phyloP scores from a whole-genome alignment of 2,329 filamentous ascomycete species.

The Apiospora aurea region DNA sequence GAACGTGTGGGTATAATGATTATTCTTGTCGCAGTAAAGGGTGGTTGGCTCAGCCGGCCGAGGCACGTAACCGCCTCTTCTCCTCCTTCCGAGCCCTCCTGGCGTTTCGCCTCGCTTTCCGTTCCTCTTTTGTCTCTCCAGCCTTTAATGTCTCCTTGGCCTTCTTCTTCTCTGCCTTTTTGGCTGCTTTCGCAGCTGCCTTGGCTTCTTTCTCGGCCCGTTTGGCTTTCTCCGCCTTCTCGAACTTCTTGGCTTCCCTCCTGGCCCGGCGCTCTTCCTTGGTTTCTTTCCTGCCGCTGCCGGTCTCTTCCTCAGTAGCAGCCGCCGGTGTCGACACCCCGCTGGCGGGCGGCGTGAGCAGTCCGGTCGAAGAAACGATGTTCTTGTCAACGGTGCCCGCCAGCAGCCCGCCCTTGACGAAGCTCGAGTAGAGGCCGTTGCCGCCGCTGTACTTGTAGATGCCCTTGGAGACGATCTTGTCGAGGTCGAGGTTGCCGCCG shows the following conservation, averaged over 20 bases:
- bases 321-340: slow-evolving; percentile 37
- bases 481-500: slow-evolving; percentile 54
- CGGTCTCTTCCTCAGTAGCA: slow-evolving; percentile 35
- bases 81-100: slow-evolving; percentile 48
- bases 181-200: slow-evolving; percentile 28
- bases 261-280: slow-evolving; percentile 43
- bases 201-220: slow-evolving; percentile 46
- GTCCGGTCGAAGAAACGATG: slow-evolving; percentile 24
- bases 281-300: slow-evolving; percentile 41
- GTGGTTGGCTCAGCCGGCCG: slow-evolving; percentile 15
- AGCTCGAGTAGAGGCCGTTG: slow-evolving; percentile 79
- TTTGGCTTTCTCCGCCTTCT: slow-evolving; percentile 33
- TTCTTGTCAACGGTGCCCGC: slow-evolving; percentile 67
- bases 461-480: slow-evolving; percentile 60
- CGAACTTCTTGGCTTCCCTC: slow-evolving; percentile 39
- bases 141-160: slow-evolving; percentile 51
- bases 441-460: slow-evolving; percentile 64
- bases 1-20: slow-evolving; percentile 12
- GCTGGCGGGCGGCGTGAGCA: slow-evolving; percentile 42
- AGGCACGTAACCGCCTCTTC: slow-evolving; percentile 33
- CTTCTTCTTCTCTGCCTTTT: slow-evolving; percentile 42
- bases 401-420: slow-evolving; percentile 82
- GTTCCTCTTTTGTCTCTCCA: slow-evolving; percentile 55
- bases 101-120: slow-evolving; percentile 51
- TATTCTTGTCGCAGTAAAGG: not conserved